Evolutionary conservation across 495 filamentous ascomycete species (phyloP).

Genomic region (Chaetomium tenue): DNA sequence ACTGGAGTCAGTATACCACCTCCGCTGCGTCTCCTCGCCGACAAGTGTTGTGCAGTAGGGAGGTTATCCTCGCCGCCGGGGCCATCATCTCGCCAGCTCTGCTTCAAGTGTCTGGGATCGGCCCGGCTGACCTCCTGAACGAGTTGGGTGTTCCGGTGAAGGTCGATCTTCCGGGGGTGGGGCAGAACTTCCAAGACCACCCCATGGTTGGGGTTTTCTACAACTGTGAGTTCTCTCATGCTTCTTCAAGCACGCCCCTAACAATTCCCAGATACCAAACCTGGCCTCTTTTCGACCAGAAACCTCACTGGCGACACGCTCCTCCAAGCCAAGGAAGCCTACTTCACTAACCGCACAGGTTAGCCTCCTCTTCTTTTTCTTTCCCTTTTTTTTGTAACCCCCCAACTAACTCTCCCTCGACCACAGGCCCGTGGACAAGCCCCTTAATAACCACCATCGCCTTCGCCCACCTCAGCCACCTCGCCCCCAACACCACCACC

Average conservation of each 20-base stretch:
- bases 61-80: conserved; percentile 64
- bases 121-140: conserved; percentile 49
- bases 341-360: conserved; percentile 40
- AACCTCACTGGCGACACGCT: conserved; percentile 37
- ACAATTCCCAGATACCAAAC: conserved; percentile 31
- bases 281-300: conserved; percentile 35
- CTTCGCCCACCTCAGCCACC: conserved; percentile 21
- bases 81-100: conserved; percentile 60
- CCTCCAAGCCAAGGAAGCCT: conserved; percentile 31
- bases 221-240: conserved; percentile 33
- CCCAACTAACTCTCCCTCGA: not conserved
- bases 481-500: conserved; percentile 28
- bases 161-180: conserved; percentile 58
- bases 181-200: conserved; percentile 64
- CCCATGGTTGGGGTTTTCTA: conserved; percentile 53
- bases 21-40: conserved; percentile 12
- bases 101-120: conserved; percentile 63
- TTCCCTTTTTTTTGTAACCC: not conserved
- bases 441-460: conserved; percentile 31
- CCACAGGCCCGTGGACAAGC: conserved; percentile 21
- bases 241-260: not conserved
- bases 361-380: not conserved
- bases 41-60: conserved; percentile 34
- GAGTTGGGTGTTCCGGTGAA: conserved; percentile 51
- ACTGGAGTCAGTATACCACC: conserved; percentile 18